Conservation (phyloP, 768 basidiomycete genomes). For the Filobasidium wieringae region DNA sequence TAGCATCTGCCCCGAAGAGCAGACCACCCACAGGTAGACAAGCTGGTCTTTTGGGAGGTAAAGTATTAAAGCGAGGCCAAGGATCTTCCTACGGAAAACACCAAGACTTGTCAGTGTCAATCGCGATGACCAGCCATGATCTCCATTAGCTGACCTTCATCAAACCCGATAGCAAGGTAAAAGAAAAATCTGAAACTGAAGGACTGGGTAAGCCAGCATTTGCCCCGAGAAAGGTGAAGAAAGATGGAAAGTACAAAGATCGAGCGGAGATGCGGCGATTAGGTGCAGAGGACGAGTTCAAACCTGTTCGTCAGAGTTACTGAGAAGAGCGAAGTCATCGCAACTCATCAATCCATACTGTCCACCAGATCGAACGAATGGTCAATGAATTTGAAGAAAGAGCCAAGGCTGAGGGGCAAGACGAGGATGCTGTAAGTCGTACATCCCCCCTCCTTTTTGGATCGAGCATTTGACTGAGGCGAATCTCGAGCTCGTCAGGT, state of each 20-base stretch:
- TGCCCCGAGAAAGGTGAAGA: slow-evolving; percentile 27
- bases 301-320: slow-evolving; percentile 14
- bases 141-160: slow-evolving; percentile 1
- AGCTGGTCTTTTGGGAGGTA: slow-evolving; percentile 20
- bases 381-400: slow-evolving; percentile 68
- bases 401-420: slow-evolving; percentile 47
- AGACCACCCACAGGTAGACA: slow-evolving; percentile 8
- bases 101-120: slow-evolving; percentile 3
- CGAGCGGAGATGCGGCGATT: slow-evolving; percentile 33
- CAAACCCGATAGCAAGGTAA: slow-evolving; percentile 13
- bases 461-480: background rate
- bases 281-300: slow-evolving; percentile 35
- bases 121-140: background rate
- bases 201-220: slow-evolving; percentile 14
- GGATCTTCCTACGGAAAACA: slow-evolving; percentile 9
- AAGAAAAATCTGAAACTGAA: slow-evolving; percentile 3
- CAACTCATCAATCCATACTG: background rate
- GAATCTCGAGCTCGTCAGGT: slow-evolving; percentile 43
- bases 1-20: background rate
- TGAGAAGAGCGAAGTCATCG: background rate
- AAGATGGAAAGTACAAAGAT: slow-evolving; percentile 34
- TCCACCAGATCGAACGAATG: slow-evolving; percentile 58
- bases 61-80: slow-evolving; percentile 20
- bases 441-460: background rate
- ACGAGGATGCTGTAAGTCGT: slow-evolving; percentile 48